Evolutionary conservation across 163 green algal species (phyloP).

Genomic region (Chlamydomonas reinhardtii): DNA sequence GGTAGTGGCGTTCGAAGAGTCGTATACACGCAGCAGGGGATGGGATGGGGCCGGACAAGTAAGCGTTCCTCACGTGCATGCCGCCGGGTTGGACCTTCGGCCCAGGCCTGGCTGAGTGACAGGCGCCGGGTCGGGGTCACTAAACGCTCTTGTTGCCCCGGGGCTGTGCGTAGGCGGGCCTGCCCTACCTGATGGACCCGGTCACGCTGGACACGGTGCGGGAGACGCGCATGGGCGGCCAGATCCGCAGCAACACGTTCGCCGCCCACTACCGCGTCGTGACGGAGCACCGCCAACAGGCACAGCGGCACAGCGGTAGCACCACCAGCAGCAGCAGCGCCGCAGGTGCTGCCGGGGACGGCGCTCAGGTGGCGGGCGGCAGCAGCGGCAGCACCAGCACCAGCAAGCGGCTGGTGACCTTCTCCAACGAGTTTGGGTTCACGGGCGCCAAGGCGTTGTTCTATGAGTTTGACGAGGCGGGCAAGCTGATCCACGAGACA

Average conservation of each 20-base stretch:
- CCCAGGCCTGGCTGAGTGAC: neutral
- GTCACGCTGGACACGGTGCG: constrained; percentile 72
- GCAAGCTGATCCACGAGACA: constrained; percentile 45
- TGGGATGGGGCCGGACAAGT: too few relatives aligned
- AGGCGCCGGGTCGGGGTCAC: neutral
- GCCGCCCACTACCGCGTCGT: constrained; percentile 40
- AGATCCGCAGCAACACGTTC: constrained; percentile 47
- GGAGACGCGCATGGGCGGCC: constrained; percentile 61
- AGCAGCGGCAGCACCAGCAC: neutral
- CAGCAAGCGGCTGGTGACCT: constrained; percentile 55
- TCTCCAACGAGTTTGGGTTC: constrained; percentile 26
- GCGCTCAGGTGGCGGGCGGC: too few relatives aligned
- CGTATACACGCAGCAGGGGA: too few relatives aligned
- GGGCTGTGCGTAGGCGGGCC: constrained; percentile 54
- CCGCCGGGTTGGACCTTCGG: too few relatives aligned
- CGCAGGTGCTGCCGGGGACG: too few relatives aligned
- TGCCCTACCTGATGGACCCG: constrained; percentile 76
- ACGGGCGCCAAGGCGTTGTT: constrained; percentile 12
- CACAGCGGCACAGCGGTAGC: neutral
- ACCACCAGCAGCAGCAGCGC: neutral
- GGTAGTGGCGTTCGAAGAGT: too few relatives aligned
- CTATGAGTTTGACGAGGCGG: constrained; percentile 59
- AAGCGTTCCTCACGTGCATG: too few relatives aligned
- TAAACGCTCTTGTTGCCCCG: too few relatives aligned
- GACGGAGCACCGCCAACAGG: neutral